Base-by-base conservation (phyloP, 306 rosid species). In the apple (Malus domestica) region DNA sequence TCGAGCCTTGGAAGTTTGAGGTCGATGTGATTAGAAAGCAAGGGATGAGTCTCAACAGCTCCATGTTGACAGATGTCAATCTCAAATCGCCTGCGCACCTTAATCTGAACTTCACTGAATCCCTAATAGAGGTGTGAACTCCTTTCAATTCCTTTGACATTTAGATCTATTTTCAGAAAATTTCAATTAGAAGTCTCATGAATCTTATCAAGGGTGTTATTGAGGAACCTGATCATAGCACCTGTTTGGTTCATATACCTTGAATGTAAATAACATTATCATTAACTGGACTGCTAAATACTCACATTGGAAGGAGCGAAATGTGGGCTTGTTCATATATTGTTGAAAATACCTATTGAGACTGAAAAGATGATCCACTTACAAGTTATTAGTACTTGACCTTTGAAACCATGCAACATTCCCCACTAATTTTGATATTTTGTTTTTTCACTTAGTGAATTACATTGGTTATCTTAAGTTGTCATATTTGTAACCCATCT, bases 1-100 rank as follows among this genome's bases (percentile, higher is more conserved):
- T 95, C 30, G 98, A 92, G 85, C 96, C 98, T 84, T 95, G 98
- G 98, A 83, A 86, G 80, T 90, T 92, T 78, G 87, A 81, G 51
- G 81, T 90, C 54, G 80, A 80, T 74, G 68, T 92, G 61, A 78
- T 83, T 46, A 80, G 92, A 81, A 87, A 88, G 75, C 87, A 87
- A 80, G 95, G 92, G 81, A 86, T 77, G 79, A 79, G 82, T 83
- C 82, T 88, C 66, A 90, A 84, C 79, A 84, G 88, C 87, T 85
- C 95, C 38, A 54, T 83, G 45, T 67, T 83, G 77, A 95, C 95
- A n/a, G 92, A 89, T 67, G 79, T 95, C 55, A 57, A 71, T 78
- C 87, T 95, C 67, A 83, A 82, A 70, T 92, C 98, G 58, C 80
- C 81, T 33, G 79, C 80, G 29, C 87, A 85, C 81, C 93, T 95